Base-by-base conservation (phyloP, 352 stramenopile species). In the Pythium pyrilobum region DNA sequence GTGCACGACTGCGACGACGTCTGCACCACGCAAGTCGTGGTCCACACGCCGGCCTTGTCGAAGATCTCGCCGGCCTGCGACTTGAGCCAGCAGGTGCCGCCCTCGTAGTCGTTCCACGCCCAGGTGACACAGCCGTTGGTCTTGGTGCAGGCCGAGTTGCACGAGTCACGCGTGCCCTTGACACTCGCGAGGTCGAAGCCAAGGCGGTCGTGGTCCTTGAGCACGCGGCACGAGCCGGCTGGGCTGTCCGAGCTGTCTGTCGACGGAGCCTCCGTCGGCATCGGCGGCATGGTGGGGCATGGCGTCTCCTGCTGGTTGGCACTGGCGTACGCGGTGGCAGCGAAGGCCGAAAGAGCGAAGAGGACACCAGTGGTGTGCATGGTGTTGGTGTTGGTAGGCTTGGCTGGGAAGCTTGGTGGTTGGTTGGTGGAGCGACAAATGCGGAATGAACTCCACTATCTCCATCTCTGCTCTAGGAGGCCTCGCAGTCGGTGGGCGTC, bases 1-100 rank as follows among this genome's bases (percentile, higher is more conserved):
- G 15, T 43, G 52, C 34, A 37, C 18, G 36, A 18, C 16, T 20
- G 24, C 18, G 32, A 31, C 15, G 40, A 15, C 11, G 15, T 7
- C 18, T 50, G n/a, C 2, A 31, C 24, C 23, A 43, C 21, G 29
- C 38, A 57, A 20, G 45, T 40, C 16, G 41, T 52, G n/a, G 52
- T 31, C n/a, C 18, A 8, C n/a, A 52, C 52, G 27, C 52, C 52
- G 4, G 5, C 5, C 41, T 59, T 59, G 41, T 36, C 16, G 21
- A 51, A n/a, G 31, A 61, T 36, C 32, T 51, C 32, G 40, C 54
- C 50, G 7, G 40, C 24, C 31, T 12, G 18, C 10, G 39, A 44
- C 50, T 69, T 69, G 40, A 69, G 44, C 61, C 55, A 69, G 41
- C 61, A 65, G 3, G 45, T 69, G 21, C 55, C 55, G 20, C 61